These are phyloP conservation scores for Metschnikowia drakensbergensis DNA, from an alignment of 805 yeast genomes.

Conservation along the genomic window DNA sequence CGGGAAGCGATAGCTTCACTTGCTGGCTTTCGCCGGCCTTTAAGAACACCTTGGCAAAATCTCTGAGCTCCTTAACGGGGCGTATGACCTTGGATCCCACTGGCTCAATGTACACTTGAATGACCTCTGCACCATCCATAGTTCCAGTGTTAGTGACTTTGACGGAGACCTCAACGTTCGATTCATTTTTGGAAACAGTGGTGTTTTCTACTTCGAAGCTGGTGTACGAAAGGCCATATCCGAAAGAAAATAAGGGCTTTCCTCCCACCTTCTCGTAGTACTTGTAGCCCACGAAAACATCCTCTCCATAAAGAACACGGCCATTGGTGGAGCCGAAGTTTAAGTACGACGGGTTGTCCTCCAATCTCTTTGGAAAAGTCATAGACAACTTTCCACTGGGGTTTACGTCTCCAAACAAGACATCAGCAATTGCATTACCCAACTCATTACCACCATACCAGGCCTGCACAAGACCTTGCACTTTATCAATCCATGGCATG, in stretches of 20 bases:
- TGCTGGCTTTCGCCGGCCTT: conserved; percentile 15
- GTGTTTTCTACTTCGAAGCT: conserved; percentile 18
- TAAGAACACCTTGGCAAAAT: conserved; percentile 26
- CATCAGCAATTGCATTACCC: conserved; percentile 32
- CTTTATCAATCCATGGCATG: conserved; percentile 28
- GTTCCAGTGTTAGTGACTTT: conserved; percentile 23
- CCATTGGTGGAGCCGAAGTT: conserved; percentile 29
- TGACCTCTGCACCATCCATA: conserved; percentile 26
- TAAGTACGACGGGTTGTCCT: conserved; percentile 29
- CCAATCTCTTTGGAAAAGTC: conserved; percentile 22
- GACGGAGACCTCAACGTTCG: conserved; percentile 18
- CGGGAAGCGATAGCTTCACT: conserved; percentile 18
- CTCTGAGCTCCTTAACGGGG: conserved; percentile 30
- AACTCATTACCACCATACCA: conserved; percentile 37
- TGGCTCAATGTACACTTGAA: conserved; percentile 26
- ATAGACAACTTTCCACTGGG: conserved; percentile 29
- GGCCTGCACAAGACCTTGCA: conserved; percentile 27
- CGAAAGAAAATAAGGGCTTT: conserved; percentile 31
- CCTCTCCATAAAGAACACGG: conserved; percentile 33
- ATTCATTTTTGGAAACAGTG: conserved; percentile 16
- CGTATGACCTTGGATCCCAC: conserved; percentile 18
- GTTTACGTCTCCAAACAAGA: conserved; percentile 30
- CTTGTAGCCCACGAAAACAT: conserved; percentile 30
- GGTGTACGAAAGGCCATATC: conserved; percentile 31
- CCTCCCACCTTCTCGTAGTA: conserved; percentile 27